phyloP scores from a whole-genome alignment of 805 yeast species.

The Candida odintsovae region DNA sequence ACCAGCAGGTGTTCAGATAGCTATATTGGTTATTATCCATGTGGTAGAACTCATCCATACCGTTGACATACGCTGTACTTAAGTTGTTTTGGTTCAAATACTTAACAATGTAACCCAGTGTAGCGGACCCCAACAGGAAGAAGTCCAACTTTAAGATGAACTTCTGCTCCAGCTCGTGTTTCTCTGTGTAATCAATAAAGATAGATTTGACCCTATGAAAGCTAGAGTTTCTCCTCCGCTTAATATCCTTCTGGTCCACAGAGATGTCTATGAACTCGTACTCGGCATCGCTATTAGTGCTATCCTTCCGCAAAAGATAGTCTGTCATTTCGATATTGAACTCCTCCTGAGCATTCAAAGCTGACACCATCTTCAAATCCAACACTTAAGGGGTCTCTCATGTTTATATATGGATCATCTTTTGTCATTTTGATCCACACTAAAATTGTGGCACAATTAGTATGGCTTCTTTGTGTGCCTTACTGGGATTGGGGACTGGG shows the following conservation, averaged over 20 bases:
- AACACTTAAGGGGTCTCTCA: background rate
- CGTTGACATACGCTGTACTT: constrained; percentile 42
- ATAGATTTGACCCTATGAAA: constrained; percentile 5
- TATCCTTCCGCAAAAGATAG: constrained; percentile 2
- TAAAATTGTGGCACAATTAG: background rate
- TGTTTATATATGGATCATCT: background rate
- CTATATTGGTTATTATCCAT: constrained; percentile 39
- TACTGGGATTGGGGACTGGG: background rate
- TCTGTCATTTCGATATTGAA: constrained; percentile 8
- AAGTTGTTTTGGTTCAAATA: constrained; percentile 36
- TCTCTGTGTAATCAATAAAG: constrained; percentile 24
- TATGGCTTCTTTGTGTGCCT: background rate
- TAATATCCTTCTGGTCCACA: constrained; percentile 2
- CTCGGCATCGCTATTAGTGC: background rate
- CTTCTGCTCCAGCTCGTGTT: constrained; percentile 28
- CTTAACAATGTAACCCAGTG: constrained; percentile 40
- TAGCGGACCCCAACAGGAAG: constrained; percentile 34
- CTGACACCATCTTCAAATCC: background rate
- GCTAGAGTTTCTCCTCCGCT: constrained; percentile 5
- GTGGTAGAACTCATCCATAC: constrained; percentile 36
- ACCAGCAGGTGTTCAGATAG: constrained; percentile 36
- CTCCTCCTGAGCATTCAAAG: background rate
- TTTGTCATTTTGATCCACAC: background rate
- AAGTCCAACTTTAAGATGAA: constrained; percentile 30
- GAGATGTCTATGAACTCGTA: constrained; percentile 6